Conservation (phyloP, 441 rosid species). For the Populus hybrid region DNA sequence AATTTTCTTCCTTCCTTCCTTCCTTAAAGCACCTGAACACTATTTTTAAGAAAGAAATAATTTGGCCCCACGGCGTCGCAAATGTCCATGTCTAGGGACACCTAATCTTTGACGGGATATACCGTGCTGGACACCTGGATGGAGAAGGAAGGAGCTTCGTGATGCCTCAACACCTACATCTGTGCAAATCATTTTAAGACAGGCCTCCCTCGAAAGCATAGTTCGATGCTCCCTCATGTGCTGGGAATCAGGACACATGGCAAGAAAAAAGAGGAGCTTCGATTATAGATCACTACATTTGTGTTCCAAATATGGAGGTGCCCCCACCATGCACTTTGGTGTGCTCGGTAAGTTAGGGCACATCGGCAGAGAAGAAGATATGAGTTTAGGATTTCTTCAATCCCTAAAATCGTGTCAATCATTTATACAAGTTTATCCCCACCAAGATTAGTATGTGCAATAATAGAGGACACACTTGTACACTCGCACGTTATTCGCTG, state of each 20-base stretch:
- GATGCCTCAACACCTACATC: neutral
- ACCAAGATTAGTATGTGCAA: neutral
- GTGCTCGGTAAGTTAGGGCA: neutral
- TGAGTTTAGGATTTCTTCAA: neutral
- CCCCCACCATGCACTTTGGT: neutral
- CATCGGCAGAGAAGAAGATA: neutral
- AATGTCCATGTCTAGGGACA: neutral
- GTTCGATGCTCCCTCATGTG: neutral
- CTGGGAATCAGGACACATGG: constrained; percentile 12
- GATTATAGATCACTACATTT: neutral
- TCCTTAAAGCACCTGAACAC: too few relatives aligned
- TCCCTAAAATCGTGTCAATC: neutral
- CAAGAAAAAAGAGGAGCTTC: neutral
- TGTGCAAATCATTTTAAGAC: neutral
- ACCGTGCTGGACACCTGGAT: neutral
- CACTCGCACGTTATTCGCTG: too few relatives aligned
- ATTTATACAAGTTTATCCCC: neutral
- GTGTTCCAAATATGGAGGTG: neutral
- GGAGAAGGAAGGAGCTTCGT: neutral
- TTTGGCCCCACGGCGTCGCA: too few relatives aligned
- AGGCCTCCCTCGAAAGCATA: neutral
- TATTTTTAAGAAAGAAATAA: too few relatives aligned
- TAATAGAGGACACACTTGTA: neutral
- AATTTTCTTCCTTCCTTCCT: too few relatives aligned
- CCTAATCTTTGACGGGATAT: neutral